Conservation (phyloP, 441 rosid genomes). For the Populus hybrid region DNA sequence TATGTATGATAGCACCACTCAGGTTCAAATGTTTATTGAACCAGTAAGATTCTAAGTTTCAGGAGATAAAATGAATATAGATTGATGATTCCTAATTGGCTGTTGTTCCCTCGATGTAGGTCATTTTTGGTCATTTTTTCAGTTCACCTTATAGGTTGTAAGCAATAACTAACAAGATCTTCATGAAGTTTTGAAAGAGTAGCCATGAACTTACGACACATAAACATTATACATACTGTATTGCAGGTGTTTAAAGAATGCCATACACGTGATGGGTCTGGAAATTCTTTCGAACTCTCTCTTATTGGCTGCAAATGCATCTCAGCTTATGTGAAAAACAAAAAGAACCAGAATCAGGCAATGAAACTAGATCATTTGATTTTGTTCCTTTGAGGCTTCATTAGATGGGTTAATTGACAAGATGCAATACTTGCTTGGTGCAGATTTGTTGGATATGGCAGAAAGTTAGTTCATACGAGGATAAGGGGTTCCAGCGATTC, state of each 20-base stretch:
- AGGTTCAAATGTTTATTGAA: not conserved
- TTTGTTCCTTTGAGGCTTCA: conserved; percentile 11
- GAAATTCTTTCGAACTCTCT: conserved; percentile 76
- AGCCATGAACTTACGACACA: not conserved
- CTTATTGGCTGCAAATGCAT: conserved; percentile 88
- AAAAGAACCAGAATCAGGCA: conserved; percentile 97
- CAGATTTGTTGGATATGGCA: conserved; percentile 99
- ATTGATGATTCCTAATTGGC: not conserved
- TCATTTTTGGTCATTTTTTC: not conserved
- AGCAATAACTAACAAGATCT: not conserved
- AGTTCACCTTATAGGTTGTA: not conserved
- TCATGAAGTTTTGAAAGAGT: not conserved
- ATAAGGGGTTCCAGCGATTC: conserved; percentile 91
- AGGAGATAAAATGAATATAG: not conserved
- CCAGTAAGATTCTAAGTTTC: not conserved
- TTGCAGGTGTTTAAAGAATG: conserved; percentile 83
- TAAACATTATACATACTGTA: not conserved
- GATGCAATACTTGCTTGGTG: conserved; percentile 15
- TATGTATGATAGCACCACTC: not conserved
- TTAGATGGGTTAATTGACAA: conserved; percentile 17
- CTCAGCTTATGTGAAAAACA: conserved; percentile 93
- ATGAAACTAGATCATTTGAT: conserved; percentile 1
- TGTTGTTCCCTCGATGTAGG: not conserved
- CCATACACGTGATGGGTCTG: conserved; percentile 46
- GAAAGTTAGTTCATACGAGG: conserved; percentile 71